Conservation (phyloP, 2,329 filamentous ascomycete genomes). For the Exophiala oligosperma region DNA sequence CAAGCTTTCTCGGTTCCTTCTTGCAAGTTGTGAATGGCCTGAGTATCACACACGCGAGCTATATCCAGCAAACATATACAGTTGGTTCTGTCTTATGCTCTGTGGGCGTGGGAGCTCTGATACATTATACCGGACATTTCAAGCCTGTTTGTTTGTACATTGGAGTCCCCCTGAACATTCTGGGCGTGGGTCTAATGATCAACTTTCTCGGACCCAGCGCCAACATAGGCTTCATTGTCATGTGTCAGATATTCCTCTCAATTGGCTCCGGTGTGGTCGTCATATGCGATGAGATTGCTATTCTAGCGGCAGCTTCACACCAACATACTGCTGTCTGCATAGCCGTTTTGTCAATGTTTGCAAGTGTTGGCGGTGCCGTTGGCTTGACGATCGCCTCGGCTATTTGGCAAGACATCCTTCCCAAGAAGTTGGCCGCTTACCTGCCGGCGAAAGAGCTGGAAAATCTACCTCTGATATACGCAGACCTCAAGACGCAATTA, state of each 20-base stretch:
- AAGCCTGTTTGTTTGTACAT: constrained; percentile 51
- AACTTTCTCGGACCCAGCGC: constrained; percentile 49
- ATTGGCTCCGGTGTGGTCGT: constrained; percentile 53
- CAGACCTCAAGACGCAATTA: constrained; percentile 22
- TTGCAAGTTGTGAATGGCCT: constrained; percentile 43
- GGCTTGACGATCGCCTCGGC: constrained; percentile 56
- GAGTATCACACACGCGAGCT: constrained; percentile 39
- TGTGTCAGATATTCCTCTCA: constrained; percentile 57
- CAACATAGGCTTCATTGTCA: constrained; percentile 52
- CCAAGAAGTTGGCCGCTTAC: constrained; percentile 26
- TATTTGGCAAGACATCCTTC: constrained; percentile 59
- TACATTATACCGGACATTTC: constrained; percentile 49
- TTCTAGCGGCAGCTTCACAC: constrained; percentile 48
- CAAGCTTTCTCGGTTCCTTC: constrained; percentile 28
- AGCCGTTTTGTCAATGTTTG: constrained; percentile 55
- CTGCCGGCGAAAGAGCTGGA: constrained; percentile 25
- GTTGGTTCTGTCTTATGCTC: constrained; percentile 53
- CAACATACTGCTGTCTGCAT: constrained; percentile 53
- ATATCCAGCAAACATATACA: constrained; percentile 49
- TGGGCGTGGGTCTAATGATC: constrained; percentile 54
- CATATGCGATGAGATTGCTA: constrained; percentile 54
- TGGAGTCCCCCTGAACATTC: constrained; percentile 48
- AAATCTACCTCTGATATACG: constrained; percentile 24
- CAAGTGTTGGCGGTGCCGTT: constrained; percentile 53
- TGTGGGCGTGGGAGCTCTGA: constrained; percentile 51